These are phyloP conservation scores for Solanum hybrid DNA, from an alignment of 305 asterid genomes.

Conservation along the genomic window DNA sequence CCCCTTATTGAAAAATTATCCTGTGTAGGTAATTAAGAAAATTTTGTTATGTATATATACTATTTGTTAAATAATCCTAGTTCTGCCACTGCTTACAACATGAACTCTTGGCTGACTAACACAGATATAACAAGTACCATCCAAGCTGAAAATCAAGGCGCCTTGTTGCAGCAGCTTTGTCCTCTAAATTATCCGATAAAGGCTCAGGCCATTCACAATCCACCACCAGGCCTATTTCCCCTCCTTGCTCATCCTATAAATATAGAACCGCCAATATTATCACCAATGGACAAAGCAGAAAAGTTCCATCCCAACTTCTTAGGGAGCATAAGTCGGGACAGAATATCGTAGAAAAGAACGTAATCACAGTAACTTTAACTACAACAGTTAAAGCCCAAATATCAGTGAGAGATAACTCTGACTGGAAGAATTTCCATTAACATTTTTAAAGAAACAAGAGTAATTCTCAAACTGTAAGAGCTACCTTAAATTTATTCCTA, in stretches of 20 bases:
- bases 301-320: background rate
- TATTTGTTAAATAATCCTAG: background rate
- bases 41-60: background rate
- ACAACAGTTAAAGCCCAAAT: background rate
- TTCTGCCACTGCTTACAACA: background rate
- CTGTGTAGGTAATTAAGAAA: background rate
- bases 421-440: background rate
- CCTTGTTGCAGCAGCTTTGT: slow-evolving; percentile 30
- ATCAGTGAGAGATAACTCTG: background rate
- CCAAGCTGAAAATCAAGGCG: slow-evolving; percentile 45
- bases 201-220: slow-evolving; percentile 33
- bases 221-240: slow-evolving; percentile 43
- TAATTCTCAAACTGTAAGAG: background rate
- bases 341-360: background rate
- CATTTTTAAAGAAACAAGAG: background rate
- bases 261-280: background rate
- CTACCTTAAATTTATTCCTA: slow-evolving; percentile 36
- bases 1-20: background rate
- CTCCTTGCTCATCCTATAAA: slow-evolving; percentile 36
- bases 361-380: background rate
- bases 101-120: background rate
- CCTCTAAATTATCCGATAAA: slow-evolving; percentile 25
- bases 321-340: background rate
- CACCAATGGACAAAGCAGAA: background rate
- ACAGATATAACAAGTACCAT: slow-evolving; percentile 16